These are phyloP conservation scores for Leccinum rimulosum DNA, from an alignment of 768 basidiomycete genomes.

Conservation along the genomic window DNA sequence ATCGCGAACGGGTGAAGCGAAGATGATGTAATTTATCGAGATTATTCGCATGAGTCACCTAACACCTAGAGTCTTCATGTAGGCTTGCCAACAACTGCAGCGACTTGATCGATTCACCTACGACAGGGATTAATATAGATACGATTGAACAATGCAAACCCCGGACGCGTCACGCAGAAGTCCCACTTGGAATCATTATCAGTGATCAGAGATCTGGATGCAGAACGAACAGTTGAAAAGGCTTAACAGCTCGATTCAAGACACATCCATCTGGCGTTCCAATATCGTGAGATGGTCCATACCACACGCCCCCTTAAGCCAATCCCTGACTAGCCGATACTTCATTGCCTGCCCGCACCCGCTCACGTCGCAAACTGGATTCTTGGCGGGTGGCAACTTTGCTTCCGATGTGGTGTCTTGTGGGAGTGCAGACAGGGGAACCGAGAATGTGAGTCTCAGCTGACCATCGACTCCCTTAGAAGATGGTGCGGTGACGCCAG, in stretches of 20 bases:
- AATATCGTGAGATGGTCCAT: slow-evolving; percentile 61
- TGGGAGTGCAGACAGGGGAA: slow-evolving; percentile 40
- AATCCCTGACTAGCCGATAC: slow-evolving; percentile 65
- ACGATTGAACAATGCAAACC: not conserved
- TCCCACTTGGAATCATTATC: not conserved
- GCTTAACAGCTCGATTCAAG: not conserved
- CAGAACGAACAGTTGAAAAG: not conserved
- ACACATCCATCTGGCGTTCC: slow-evolving; percentile 30
- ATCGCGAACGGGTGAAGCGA: not conserved
- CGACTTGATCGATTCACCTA: not conserved
- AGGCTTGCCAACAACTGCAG: not conserved
- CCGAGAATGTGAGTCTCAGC: slow-evolving; percentile 53
- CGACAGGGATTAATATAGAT: not conserved
- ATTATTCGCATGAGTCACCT: not conserved
- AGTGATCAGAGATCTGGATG: not conserved
- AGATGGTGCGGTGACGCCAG: slow-evolving; percentile 4
- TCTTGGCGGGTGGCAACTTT: slow-evolving; percentile 6
- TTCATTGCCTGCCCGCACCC: slow-evolving; percentile 58
- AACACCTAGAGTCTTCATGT: not conserved
- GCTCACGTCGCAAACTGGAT: slow-evolving; percentile 47
- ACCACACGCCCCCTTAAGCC: slow-evolving; percentile 59
- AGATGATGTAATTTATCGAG: not conserved
- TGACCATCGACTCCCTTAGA: slow-evolving; percentile 3
- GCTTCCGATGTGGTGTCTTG: slow-evolving; percentile 9
- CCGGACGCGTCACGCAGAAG: not conserved